Evolutionary conservation across 73 alveolate genomes (phyloP), one percentile per base, ranked within the genome.

Genomic region (Blepharisma japonicum): DNA sequence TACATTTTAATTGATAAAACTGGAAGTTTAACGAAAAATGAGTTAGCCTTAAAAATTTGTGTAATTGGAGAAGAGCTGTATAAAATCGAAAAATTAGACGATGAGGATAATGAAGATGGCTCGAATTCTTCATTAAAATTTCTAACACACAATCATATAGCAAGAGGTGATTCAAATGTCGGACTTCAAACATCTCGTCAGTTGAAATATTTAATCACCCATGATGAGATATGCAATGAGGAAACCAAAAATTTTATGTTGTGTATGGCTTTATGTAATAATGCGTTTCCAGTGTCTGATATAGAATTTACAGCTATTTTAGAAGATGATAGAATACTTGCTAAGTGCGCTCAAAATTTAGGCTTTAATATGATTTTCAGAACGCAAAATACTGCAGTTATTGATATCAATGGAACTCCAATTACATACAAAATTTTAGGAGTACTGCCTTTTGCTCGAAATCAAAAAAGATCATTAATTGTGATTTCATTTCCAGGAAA

Each of bases 1-100:
- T 61, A 61, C 5, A 61, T 61, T 25, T n/a, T 61, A 9, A 61
- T 39, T 5, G 74, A 61, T 25, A 61, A 61, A 61, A 61, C 74
- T 61, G 74, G 74, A 4, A 61, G 47, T 18, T 25, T 61, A 11
- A 61, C 74, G 5, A 39, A 61, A 2, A 61, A 61, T 61, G 18
- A 25, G 47, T n/a, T 61, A 9, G 74, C 74, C 23, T n/a, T 61
- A 39, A 61, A 14, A 20, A 48, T 61, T 14, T 8, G 14, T 61
- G 74, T 14, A 20, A 61, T 14, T 25, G 18, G 47, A 25, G 50
- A 14, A 9, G 14, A 61, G 14, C 11, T 61, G 18, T n/a, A 61
- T 61, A 25, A 61, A 14, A 9, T 14, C 11, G 74, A 61, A 20
- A 1, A 0, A 9, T 11, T 25, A 20, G 74, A 14, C 46, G 14